Conservation (phyloP, 169 alveolate genomes). For the Eimeria falciformis region DNA sequence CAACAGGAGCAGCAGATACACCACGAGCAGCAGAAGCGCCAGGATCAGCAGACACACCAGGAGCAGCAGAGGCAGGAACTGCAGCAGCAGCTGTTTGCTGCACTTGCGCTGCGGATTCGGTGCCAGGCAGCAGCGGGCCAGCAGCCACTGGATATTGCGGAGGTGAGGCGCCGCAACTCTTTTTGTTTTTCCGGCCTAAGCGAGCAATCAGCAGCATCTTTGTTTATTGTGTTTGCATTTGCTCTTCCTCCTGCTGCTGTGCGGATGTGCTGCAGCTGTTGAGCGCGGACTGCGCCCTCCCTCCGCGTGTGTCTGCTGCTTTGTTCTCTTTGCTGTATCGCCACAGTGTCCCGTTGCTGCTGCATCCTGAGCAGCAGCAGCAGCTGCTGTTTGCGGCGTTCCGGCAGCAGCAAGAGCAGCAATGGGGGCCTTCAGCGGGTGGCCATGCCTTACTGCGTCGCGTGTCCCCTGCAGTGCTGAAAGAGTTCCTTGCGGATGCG, state of each 20-base stretch:
- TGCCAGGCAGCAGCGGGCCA: slow-evolving; percentile 49
- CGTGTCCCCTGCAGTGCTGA: slow-evolving; percentile 23
- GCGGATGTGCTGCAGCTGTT: slow-evolving; percentile 35
- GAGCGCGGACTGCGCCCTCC: slow-evolving; percentile 68
- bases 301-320: slow-evolving; percentile 68
- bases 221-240: neutral
- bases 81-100: slow-evolving; percentile 64
- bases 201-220: neutral
- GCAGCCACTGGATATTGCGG: slow-evolving; percentile 62
- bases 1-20: no score
- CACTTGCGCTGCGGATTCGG: slow-evolving; percentile 62
- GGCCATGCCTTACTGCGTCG: neutral
- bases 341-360: slow-evolving; percentile 56
- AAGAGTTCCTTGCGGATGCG: slow-evolving; percentile 15
- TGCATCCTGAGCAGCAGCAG: slow-evolving; percentile 59
- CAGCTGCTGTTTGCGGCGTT: slow-evolving; percentile 47
- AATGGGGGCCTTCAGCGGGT: slow-evolving; percentile 9
- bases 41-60: neutral
- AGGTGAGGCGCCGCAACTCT: slow-evolving; percentile 16
- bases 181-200: neutral
- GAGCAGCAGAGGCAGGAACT: slow-evolving; percentile 48
- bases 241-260: neutral
- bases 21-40: no score
- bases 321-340: slow-evolving; percentile 58
- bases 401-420: slow-evolving; percentile 61